These are phyloP conservation scores for Camelina neglecta DNA, from an alignment of 345 rosid species.

Conservation along the genomic window DNA sequence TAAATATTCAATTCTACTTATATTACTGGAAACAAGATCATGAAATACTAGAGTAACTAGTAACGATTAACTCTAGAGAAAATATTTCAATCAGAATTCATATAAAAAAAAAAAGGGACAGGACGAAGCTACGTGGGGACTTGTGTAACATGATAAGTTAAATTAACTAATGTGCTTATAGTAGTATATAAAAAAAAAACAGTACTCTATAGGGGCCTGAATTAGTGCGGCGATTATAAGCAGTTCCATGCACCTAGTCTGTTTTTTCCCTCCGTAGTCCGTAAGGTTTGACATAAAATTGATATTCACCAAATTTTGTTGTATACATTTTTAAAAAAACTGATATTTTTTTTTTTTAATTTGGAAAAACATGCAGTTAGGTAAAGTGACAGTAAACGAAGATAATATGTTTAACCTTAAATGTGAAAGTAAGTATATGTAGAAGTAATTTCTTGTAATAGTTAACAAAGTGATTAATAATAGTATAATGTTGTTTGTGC, in stretches of 20 bases:
- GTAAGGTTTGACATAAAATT: constrained; percentile 7
- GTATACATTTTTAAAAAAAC: not conserved
- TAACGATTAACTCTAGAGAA: not conserved
- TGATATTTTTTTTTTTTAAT: not conserved
- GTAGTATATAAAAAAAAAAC: too few relatives aligned
- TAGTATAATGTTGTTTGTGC: not conserved
- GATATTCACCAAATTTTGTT: constrained; percentile 16
- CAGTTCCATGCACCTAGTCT: constrained; percentile 39
- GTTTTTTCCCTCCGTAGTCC: not conserved
- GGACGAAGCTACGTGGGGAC: constrained; percentile 24
- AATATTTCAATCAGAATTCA: not conserved
- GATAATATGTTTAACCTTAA: not conserved
- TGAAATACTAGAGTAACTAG: not conserved
- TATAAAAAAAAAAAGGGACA: not conserved
- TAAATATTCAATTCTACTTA: not conserved
- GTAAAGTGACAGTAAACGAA: not conserved
- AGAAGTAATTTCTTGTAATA: not conserved
- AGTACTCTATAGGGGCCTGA: not conserved
- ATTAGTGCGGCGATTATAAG: constrained; percentile 14
- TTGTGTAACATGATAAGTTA: constrained; percentile 28
- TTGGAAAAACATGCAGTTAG: not conserved
- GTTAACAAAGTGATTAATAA: not conserved
- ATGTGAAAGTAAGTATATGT: not conserved
- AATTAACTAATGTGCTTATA: not conserved
- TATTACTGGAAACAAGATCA: not conserved